phyloP scores from a whole-genome alignment of 164 flowering plant species.

The Magnolia changhungtana region DNA sequence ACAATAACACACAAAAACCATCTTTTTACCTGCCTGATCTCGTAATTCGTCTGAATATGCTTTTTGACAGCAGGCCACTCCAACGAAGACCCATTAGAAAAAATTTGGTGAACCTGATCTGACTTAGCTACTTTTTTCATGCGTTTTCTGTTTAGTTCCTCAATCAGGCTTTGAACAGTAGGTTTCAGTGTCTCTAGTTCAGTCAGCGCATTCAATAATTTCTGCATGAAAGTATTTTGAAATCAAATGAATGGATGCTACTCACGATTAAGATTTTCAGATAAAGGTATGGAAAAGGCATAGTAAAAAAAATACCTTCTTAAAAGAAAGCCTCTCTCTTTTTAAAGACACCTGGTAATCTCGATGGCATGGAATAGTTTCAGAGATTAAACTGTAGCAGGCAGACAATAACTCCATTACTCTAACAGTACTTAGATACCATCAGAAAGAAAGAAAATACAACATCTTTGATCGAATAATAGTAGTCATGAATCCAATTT shows the following conservation, averaged over 20 bases:
- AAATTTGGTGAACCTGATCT: constrained; percentile 25
- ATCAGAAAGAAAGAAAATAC: too few species aligned
- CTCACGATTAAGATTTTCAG: not conserved
- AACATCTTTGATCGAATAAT: too few species aligned
- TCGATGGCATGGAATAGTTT: constrained; percentile 87
- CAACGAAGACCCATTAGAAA: constrained; percentile 26
- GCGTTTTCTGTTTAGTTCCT: constrained; percentile 47
- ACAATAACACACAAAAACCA: not conserved
- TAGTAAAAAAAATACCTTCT: constrained; percentile 38
- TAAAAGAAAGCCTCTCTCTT: constrained; percentile 42
- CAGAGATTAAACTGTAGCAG: constrained; percentile 63
- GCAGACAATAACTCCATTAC: constrained; percentile 13
- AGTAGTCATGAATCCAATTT: too few species aligned
- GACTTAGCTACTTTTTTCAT: constrained; percentile 28
- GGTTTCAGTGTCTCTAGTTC: constrained; percentile 86
- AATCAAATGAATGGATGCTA: constrained; percentile 1
- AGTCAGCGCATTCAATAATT: constrained; percentile 48
- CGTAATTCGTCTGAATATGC: constrained; percentile 26
- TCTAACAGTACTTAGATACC: not conserved
- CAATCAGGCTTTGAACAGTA: constrained; percentile 43
- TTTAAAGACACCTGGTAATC: constrained; percentile 52
- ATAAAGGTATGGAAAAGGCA: not conserved
- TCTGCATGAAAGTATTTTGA: constrained; percentile 37
- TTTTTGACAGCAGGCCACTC: constrained; percentile 41
- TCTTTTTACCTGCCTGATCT: constrained; percentile 44